Evolutionary conservation across 2,329 filamentous ascomycete genomes (phyloP).

Genomic region (Niveomyces coronatus): DNA sequence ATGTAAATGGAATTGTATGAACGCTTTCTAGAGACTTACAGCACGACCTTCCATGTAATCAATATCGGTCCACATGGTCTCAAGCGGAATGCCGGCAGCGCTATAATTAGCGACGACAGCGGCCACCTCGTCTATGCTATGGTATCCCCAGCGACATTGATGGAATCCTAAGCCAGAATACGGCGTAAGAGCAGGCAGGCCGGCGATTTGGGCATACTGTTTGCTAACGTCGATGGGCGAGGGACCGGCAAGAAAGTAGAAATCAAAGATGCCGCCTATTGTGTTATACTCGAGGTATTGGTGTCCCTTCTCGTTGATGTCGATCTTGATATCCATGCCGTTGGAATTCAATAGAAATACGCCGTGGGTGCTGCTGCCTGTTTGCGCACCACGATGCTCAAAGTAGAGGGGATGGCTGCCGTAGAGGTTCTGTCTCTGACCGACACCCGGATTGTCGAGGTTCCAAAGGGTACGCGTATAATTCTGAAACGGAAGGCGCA

Average conservation of each 20-base stretch:
- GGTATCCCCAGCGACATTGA: conserved; percentile 67
- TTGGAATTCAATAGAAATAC: conserved; percentile 71
- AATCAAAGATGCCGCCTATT: conserved; percentile 65
- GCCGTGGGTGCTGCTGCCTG: conserved; percentile 50
- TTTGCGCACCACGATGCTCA: conserved; percentile 42
- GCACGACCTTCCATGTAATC: conserved; percentile 27
- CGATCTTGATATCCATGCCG: conserved; percentile 64
- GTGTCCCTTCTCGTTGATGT: conserved; percentile 42
- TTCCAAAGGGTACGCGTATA: conserved; percentile 55
- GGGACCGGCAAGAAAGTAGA: conserved; percentile 71
- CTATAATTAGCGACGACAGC: conserved; percentile 59
- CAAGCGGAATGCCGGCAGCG: conserved; percentile 52
- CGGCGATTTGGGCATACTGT: conserved; percentile 58
- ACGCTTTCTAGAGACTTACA: conserved; percentile 1
- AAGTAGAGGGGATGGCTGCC: conserved; percentile 70
- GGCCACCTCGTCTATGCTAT: conserved; percentile 58
- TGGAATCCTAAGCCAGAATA: conserved; percentile 78
- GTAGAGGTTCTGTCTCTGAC: conserved; percentile 60
- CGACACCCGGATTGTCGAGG: conserved; percentile 53
- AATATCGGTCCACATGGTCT: conserved; percentile 38
- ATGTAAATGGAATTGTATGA: neutral
- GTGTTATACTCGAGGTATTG: conserved; percentile 76
- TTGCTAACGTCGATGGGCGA: conserved; percentile 57
- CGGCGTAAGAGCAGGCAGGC: conserved; percentile 66
- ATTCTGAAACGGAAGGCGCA: conserved; percentile 53